These are phyloP conservation scores for Oropetium thomaeum DNA, from an alignment of 176 grass and related monocot genomes.

Conservation along the genomic window DNA sequence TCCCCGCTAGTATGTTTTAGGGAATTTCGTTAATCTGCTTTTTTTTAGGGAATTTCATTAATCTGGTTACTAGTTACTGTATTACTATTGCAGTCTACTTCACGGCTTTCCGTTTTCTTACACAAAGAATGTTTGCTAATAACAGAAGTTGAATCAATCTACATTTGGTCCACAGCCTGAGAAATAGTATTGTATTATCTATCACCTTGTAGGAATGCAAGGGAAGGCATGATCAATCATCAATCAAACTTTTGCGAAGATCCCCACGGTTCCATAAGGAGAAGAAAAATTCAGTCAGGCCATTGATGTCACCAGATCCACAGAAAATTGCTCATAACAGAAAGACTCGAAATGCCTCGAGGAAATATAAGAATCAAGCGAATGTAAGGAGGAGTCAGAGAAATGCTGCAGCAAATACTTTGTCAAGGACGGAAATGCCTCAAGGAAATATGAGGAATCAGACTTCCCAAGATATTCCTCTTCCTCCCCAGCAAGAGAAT, in stretches of 20 bases:
- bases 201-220: constrained; percentile 30
- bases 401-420: constrained; percentile 22
- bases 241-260: constrained; percentile 18
- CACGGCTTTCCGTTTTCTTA: neutral
- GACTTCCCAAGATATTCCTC: constrained; percentile 5
- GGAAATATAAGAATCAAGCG: constrained; percentile 4
- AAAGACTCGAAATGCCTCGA: constrained; percentile 10
- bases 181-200: constrained; percentile 7
- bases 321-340: neutral
- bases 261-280: constrained; percentile 21
- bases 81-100: neutral
- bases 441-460: neutral
- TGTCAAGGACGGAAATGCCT: neutral
- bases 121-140: neutral
- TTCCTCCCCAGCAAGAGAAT: constrained; percentile 1
- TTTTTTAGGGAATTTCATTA: too few relatives aligned
- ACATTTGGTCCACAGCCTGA: neutral
- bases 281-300: neutral
- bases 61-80: neutral
- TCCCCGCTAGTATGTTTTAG: too few relatives aligned
- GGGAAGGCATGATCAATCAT: neutral
- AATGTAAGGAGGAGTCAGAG: neutral
- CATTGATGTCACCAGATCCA: neutral
- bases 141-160: constrained; percentile 11
- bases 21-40: too few relatives aligned